These are phyloP conservation scores for Hymenoscyphus infarciens DNA, from an alignment of 2,329 filamentous ascomycete genomes.

Conservation along the genomic window DNA sequence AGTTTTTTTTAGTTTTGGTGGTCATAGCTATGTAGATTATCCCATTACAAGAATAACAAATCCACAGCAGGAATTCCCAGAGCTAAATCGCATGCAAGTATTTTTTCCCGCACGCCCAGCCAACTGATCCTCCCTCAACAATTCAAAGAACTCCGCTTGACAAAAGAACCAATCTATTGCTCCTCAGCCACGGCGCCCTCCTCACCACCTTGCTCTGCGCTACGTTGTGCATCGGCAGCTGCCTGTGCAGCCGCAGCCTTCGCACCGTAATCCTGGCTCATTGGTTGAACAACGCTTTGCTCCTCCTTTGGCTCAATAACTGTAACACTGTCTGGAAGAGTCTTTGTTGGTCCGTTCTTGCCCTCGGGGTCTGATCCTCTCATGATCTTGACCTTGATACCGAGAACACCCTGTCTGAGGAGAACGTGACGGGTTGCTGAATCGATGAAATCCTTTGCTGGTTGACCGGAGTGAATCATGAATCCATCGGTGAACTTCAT, in stretches of 20 bases:
- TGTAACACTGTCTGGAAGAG: conserved; percentile 96
- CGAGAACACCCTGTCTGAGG: conserved; percentile 98
- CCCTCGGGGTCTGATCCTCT: conserved; percentile 98
- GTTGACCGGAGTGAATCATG: conserved; percentile 99
- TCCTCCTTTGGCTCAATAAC: conserved; percentile 99
- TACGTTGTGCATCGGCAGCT: conserved; percentile 57
- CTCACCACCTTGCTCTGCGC: conserved; percentile 50
- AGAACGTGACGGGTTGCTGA: conserved; percentile 97
- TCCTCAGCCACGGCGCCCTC: conserved; percentile 46
- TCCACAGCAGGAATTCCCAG: conserved; percentile 26
- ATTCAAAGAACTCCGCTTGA: conserved; percentile 24
- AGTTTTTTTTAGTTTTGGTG: conserved; percentile 5
- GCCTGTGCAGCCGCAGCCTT: conserved; percentile 74
- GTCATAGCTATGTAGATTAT: conserved; percentile 12
- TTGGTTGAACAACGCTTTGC: conserved; percentile 88
- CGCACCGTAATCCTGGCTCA: conserved; percentile 97
- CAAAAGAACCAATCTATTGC: conserved; percentile 30
- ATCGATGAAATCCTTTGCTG: conserved; percentile 99
- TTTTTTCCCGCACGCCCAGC: conserved; percentile 31
- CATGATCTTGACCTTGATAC: conserved; percentile 99
- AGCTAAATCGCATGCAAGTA: conserved; percentile 31
- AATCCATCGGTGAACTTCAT: conserved; percentile 99
- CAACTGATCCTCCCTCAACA: conserved; percentile 22
- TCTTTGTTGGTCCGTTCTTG: conserved; percentile 97
- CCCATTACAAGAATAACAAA: conserved; percentile 34